phyloP scores from a whole-genome alignment of 192 early-diverging fungal species.

The Coemansia sp. region DNA sequence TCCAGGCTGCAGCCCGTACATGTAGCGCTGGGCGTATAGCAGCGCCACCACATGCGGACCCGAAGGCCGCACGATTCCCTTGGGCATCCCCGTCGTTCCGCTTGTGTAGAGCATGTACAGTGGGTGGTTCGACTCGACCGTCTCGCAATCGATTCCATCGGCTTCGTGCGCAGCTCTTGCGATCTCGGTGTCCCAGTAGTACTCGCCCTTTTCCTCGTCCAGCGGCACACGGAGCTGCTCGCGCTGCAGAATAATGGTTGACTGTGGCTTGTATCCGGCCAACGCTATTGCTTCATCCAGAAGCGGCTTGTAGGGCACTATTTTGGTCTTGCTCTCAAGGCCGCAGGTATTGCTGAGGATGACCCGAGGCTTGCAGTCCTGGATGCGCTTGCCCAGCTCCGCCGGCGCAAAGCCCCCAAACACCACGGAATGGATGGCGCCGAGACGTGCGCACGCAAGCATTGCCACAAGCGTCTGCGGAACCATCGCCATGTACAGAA shows the following conservation, averaged over 20 bases:
- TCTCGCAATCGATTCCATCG: constrained; percentile 56
- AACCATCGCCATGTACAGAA: constrained; percentile 87
- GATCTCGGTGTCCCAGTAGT: constrained; percentile 58
- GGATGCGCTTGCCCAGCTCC: constrained; percentile 80
- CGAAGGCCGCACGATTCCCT: constrained; percentile 58
- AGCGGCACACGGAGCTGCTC: constrained; percentile 57
- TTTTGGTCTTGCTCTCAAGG: constrained; percentile 67
- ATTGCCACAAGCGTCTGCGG: constrained; percentile 79
- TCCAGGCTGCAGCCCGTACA: constrained; percentile 71
- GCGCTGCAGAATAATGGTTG: constrained; percentile 69
- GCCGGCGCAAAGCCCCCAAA: constrained; percentile 81
- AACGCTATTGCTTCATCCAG: constrained; percentile 70
- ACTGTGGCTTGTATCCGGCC: constrained; percentile 41
- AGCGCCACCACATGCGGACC: constrained; percentile 75
- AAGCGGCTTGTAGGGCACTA: constrained; percentile 76
- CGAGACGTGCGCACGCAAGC: constrained; percentile 82
- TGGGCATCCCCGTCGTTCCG: constrained; percentile 78
- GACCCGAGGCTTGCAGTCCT: constrained; percentile 73
- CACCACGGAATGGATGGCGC: constrained; percentile 80
- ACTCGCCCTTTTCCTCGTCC: constrained; percentile 38
- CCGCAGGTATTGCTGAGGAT: constrained; percentile 78
- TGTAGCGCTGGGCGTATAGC: constrained; percentile 67
- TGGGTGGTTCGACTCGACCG: constrained; percentile 67
- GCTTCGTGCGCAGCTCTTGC: constrained; percentile 47
- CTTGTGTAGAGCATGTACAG: constrained; percentile 82